A percentile compares a stretch with the other conserved stretches of the same genome.
Evolutionary conservation across 768 basidiomycete genomes (phyloP).

Genomic region (Chalciporus pseudorubinellus): DNA sequence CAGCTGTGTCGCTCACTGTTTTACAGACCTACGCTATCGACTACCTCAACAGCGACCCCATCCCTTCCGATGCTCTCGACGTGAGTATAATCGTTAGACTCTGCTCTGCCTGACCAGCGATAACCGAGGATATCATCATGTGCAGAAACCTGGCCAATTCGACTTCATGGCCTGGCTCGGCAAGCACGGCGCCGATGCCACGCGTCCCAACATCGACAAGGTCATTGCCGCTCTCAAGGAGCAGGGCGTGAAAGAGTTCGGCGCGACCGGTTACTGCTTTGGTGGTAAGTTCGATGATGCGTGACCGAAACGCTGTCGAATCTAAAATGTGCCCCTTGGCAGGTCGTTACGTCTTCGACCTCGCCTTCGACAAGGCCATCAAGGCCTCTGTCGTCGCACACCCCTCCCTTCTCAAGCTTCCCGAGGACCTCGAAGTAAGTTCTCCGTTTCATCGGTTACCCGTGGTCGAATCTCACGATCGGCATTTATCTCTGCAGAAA

Average conservation of each 20-base stretch:
- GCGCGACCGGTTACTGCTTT: conserved; percentile 43
- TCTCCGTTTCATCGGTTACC: background rate
- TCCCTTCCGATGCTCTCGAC: conserved; percentile 14
- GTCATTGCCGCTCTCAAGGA: conserved; percentile 38
- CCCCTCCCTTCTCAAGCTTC: conserved; percentile 42
- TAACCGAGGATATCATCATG: background rate
- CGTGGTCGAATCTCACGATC: background rate
- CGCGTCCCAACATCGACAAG: conserved; percentile 36
- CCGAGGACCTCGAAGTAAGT: conserved; percentile 55
- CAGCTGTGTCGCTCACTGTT: background rate
- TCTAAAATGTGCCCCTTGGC: too few relatives aligned
- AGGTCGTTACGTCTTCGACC: conserved; percentile 41
- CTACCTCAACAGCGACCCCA: conserved; percentile 29
- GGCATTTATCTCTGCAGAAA: conserved; percentile 37
- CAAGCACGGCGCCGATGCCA: conserved; percentile 32
- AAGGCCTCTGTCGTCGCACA: conserved; percentile 43
- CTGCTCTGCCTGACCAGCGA: background rate
- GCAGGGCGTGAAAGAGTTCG: conserved; percentile 39
- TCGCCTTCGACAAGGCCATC: conserved; percentile 41
- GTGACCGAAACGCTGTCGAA: too few relatives aligned
- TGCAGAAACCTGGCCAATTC: conserved; percentile 8
- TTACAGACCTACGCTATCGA: conserved; percentile 23
- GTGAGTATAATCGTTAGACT: conserved; percentile 2
- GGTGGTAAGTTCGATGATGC: conserved; percentile 22
- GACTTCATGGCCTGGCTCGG: conserved; percentile 12